Percentiles rank a stretch among this genome's conserved stretches.
These are phyloP conservation scores for Heritiera littoralis DNA, from an alignment of 345 rosid species.

Conservation along the genomic window DNA sequence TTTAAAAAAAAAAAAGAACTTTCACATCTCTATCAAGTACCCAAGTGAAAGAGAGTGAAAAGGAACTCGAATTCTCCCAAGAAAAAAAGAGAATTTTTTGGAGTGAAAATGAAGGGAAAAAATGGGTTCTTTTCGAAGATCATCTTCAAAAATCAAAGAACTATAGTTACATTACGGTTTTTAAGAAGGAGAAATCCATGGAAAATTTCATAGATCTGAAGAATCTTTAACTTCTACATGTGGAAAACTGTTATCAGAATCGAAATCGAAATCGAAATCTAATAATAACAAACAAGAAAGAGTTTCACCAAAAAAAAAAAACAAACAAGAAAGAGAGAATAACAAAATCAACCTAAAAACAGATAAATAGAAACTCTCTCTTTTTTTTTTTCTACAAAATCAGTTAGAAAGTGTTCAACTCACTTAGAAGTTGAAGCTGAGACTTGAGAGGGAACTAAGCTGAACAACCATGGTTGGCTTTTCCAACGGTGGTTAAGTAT, in stretches of 20 bases:
- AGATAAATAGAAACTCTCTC: conserved; percentile 15
- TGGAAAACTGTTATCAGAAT: conserved; percentile 21
- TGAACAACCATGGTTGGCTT: conserved; percentile 10
- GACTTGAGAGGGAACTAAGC: background rate
- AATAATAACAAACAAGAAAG: conserved; percentile 38
- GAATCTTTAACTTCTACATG: conserved; percentile 35
- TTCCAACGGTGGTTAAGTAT: conserved; percentile 37
- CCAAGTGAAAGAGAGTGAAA: conserved; percentile 17
- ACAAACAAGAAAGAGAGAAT: conserved; percentile 27
- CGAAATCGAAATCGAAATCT: conserved; percentile 26
- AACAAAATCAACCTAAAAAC: conserved; percentile 14
- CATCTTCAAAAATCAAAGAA: conserved; percentile 29
- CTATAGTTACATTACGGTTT: conserved; percentile 29
- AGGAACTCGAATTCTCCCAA: conserved; percentile 28
- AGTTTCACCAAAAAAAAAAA: background rate
- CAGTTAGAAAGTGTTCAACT: background rate
- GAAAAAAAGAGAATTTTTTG: background rate
- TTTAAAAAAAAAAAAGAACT: background rate
- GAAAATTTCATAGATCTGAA: conserved; percentile 40
- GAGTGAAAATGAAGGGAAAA: conserved; percentile 17
- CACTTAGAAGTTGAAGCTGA: conserved; percentile 25
- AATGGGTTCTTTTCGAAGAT: conserved; percentile 21
- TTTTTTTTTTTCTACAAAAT: background rate
- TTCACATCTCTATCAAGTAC: conserved; percentile 24
- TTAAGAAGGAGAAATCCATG: background rate